Percentiles rank a stretch among this genome's conserved stretches.
These are phyloP conservation scores for Trichomonas tenax DNA, from an alignment of 208 protist genomes.

Conservation along the genomic window DNA sequence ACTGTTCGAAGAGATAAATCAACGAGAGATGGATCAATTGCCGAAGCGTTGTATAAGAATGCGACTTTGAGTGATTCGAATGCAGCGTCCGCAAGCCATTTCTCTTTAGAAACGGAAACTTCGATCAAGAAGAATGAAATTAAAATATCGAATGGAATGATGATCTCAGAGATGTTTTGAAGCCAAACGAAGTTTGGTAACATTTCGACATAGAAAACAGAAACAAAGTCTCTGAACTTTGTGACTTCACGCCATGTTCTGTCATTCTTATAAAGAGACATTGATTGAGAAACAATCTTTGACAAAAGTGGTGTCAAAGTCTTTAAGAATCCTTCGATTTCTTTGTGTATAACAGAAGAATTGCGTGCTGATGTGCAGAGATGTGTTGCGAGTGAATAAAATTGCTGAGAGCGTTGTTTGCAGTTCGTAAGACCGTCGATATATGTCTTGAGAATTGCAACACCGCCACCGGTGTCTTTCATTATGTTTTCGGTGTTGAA, in stretches of 20 bases:
- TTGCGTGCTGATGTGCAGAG: neutral
- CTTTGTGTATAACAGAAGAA: neutral
- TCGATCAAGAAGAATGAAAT: neutral
- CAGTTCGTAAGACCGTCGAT: neutral
- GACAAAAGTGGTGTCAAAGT: neutral
- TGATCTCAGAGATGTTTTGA: neutral
- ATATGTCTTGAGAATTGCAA: neutral
- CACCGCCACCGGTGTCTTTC: neutral
- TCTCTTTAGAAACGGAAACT: neutral
- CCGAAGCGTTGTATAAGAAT: neutral
- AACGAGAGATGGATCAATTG: neutral
- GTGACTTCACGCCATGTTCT: neutral
- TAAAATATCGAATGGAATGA: neutral
- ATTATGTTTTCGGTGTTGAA: neutral
- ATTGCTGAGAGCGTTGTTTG: neutral
- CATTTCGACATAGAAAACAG: neutral
- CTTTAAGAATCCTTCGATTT: neutral
- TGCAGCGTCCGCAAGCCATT: neutral
- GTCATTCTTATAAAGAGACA: neutral
- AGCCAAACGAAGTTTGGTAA: neutral
- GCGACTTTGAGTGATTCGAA: neutral
- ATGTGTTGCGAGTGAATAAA: neutral
- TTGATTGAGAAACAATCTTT: neutral
- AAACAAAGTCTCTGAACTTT: neutral
- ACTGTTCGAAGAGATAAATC: neutral